A percentile compares a stretch with the other conserved stretches of the same genome.
Evolutionary conservation across 2,329 filamentous ascomycete species (phyloP).

Genomic region (Fusarium sp.): DNA sequence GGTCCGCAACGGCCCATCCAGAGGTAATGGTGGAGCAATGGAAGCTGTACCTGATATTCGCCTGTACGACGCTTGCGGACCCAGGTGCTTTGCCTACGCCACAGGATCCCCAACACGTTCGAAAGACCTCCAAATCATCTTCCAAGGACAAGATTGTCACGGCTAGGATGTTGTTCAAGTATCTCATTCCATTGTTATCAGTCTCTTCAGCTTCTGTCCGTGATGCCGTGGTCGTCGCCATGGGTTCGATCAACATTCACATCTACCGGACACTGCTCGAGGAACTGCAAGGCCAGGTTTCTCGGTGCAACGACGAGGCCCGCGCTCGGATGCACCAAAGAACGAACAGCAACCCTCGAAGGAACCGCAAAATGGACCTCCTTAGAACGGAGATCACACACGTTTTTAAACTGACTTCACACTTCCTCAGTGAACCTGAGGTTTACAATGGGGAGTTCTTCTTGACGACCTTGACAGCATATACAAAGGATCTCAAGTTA

Average conservation of each 20-base stretch:
- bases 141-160: slow-evolving; percentile 84
- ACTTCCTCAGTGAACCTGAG: slow-evolving; percentile 83
- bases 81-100: slow-evolving; percentile 69
- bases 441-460: slow-evolving; percentile 92
- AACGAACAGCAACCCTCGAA: slow-evolving; percentile 82
- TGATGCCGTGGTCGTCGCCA: slow-evolving; percentile 88
- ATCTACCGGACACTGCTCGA: slow-evolving; percentile 93
- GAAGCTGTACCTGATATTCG: slow-evolving; percentile 97
- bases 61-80: slow-evolving; percentile 93
- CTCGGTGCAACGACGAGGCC: slow-evolving; percentile 88
- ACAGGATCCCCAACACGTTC: slow-evolving; percentile 77
- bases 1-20: slow-evolving; percentile 78
- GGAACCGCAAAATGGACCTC: slow-evolving; percentile 86
- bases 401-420: slow-evolving; percentile 93
- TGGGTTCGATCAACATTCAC: slow-evolving; percentile 95
- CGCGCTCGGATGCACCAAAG: slow-evolving; percentile 88
- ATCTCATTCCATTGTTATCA: slow-evolving; percentile 87
- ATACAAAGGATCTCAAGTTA: slow-evolving; percentile 91
- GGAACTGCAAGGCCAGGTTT: slow-evolving; percentile 87
- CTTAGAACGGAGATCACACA: slow-evolving; percentile 95
- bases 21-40: slow-evolving; percentile 95
- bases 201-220: slow-evolving; percentile 84
- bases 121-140: slow-evolving; percentile 81
- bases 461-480: slow-evolving; percentile 86
- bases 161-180: slow-evolving; percentile 89